phyloP scores from a whole-genome alignment of 805 yeast species.

The Starmerella scarabaei region DNA sequence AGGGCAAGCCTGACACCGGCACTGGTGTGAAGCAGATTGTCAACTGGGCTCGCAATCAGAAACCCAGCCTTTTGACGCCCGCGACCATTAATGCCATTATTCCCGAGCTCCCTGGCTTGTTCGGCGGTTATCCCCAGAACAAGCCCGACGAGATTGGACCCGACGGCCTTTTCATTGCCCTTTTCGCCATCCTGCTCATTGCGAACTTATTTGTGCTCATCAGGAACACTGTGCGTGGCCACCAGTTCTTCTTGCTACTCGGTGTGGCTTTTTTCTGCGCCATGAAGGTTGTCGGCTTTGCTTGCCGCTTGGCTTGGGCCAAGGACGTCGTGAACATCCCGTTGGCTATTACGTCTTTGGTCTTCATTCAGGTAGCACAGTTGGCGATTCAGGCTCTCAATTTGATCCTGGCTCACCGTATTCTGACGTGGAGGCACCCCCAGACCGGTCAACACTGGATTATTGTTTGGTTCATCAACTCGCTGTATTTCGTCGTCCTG shows the following conservation, averaged over 20 bases:
- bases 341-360: conserved; percentile 44
- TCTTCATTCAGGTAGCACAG: conserved; percentile 44
- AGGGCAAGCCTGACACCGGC: conserved; percentile 19
- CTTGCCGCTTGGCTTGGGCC: conserved; percentile 48
- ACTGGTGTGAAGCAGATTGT: conserved; percentile 23
- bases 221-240: conserved; percentile 42
- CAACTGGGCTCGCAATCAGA: conserved; percentile 8
- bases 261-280: conserved; percentile 43
- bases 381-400: conserved; percentile 47
- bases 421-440: conserved; percentile 69
- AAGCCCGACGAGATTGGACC: conserved; percentile 43
- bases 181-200: conserved; percentile 37
- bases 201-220: conserved; percentile 38
- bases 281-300: conserved; percentile 46
- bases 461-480: conserved; percentile 41
- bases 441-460: conserved; percentile 43
- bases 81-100: conserved; percentile 17
- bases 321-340: conserved; percentile 34
- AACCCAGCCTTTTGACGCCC: conserved; percentile 12
- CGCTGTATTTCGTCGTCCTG: conserved; percentile 40
- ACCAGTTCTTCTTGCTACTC: conserved; percentile 43
- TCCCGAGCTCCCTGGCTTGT: conserved; percentile 28
- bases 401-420: conserved; percentile 55
- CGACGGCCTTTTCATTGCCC: conserved; percentile 41
- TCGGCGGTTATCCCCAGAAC: conserved; percentile 41